Base-by-base conservation (phyloP, 768 basidiomycete species). In the Russula compacta region DNA sequence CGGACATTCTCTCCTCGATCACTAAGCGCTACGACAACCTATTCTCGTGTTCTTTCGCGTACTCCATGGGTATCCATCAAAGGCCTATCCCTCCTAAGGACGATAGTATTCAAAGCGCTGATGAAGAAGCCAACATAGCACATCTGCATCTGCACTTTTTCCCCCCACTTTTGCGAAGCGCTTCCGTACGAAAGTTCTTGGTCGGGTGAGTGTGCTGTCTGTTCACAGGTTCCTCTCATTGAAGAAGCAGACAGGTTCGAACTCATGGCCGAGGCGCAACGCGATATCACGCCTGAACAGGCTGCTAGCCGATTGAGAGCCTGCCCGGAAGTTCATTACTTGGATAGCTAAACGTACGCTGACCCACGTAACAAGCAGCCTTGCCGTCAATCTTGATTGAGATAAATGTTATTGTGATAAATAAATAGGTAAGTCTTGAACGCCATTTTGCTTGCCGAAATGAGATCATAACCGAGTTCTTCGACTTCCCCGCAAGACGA, bases 1-100 rank as follows among this genome's bases (percentile, higher is more conserved):
- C 92, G 0, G 75, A 83, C 38, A 79, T 87, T n/a, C 69, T 95
- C 19, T 83, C 82, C 39, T 73, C 73, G 3, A 69, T 89, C 33
- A 85, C 86, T 6, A 81, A 78, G 56, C 81, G 82, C 55, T 91
- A 89, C 66, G 89, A 89, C 68, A 89, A 87, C 67, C 73, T 92
- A 35, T 92, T 92, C 70, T 80, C 79, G 6, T 92, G 89, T 70
- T 87, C 91, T 0, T 97, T 95, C 73, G 87, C 91, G 0, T 97
- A 95, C 71, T 93, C 90, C 7, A 94, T 95, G 91, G 94, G 94
- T 38, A 81, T 95, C 49, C 94, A 95, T 69, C 94, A 97, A 70
- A 81, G 86, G 2, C 88, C 92, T 5, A 68, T 82, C 2, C 82
- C 86, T 9, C 71, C 73, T 6, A 58, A 67, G 43, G 50, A 64